These are phyloP conservation scores for Cyberlindnera misumaiensis DNA, from an alignment of 805 yeast genomes.

Conservation along the genomic window DNA sequence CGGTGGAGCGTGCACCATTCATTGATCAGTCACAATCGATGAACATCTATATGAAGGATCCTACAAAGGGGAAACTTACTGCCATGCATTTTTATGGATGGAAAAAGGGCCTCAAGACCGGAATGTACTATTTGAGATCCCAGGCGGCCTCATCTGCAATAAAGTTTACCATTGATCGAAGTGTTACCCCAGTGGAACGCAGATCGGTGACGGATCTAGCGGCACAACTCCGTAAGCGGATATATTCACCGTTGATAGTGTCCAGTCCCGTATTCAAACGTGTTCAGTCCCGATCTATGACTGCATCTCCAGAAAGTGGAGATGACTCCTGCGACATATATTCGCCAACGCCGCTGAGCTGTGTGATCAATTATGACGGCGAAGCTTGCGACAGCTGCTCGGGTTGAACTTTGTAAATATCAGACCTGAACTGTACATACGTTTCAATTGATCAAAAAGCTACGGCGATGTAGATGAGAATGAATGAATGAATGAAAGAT, in stretches of 20 bases:
- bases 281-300: neutral
- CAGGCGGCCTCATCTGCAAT: conserved; percentile 97
- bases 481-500: too few relatives aligned
- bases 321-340: neutral
- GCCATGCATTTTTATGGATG: conserved; percentile 99
- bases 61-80: conserved; percentile 94
- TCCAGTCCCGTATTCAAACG: conserved; percentile 2
- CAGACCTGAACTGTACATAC: too few relatives aligned
- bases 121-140: conserved; percentile 96
- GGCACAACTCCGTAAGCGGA: conserved; percentile 4
- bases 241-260: conserved; percentile 5
- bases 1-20: conserved; percentile 87
- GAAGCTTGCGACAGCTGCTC: conserved; percentile 8
- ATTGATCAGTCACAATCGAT: conserved; percentile 91
- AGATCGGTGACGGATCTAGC: neutral
- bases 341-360: conserved; percentile 2
- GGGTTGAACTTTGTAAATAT: conserved; percentile 1
- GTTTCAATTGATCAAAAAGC: too few relatives aligned
- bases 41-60: conserved; percentile 81
- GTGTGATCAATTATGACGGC: conserved; percentile 1
- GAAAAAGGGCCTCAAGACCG: conserved; percentile 97
- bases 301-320: conserved; percentile 1
- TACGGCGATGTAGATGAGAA: too few relatives aligned
- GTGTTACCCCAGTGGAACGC: conserved; percentile 27
- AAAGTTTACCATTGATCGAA: conserved; percentile 70